These are phyloP conservation scores for Verticillium longisporum DNA, from an alignment of 2,329 filamentous ascomycete genomes.

Conservation along the genomic window DNA sequence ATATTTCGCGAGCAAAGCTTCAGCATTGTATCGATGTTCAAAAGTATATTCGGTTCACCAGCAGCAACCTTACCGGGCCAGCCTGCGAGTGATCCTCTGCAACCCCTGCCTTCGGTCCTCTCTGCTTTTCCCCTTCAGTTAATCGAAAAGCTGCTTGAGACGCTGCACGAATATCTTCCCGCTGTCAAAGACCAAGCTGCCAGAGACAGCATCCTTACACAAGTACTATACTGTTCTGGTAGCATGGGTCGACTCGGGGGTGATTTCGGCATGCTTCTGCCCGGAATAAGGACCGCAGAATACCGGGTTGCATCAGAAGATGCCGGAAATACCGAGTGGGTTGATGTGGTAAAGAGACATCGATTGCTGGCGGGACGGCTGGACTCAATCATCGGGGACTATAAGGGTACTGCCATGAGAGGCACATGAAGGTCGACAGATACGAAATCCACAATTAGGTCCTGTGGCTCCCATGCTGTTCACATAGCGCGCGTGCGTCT, in stretches of 20 bases:
- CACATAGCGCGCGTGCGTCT: too few species aligned
- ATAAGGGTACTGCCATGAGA: conserved; percentile 20
- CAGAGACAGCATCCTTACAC: conserved; percentile 81
- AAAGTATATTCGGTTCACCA: conserved; percentile 61
- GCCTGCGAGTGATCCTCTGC: conserved; percentile 32
- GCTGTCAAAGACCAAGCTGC: conserved; percentile 74
- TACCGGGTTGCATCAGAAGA: conserved; percentile 22
- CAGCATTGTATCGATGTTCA: conserved; percentile 89
- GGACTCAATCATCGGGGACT: conserved; percentile 59
- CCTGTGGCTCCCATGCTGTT: too few species aligned
- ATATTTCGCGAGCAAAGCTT: conserved; percentile 98
- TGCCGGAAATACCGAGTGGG: conserved; percentile 57
- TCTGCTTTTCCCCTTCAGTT: conserved; percentile 81
- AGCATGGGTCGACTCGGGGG: conserved; percentile 85
- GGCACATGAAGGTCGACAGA: background rate
- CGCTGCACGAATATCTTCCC: conserved; percentile 68
- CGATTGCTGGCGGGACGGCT: conserved; percentile 73
- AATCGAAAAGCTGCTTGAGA: conserved; percentile 72
- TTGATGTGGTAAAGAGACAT: conserved; percentile 83
- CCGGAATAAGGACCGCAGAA: conserved; percentile 38
- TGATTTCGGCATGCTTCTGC: conserved; percentile 86
- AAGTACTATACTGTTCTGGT: conserved; percentile 87
- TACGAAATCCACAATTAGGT: background rate
- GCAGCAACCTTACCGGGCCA: conserved; percentile 3
- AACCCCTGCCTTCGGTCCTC: conserved; percentile 66